Base-by-base conservation (phyloP, 345 rosid genomes). In the Hibiscus syriacus region DNA sequence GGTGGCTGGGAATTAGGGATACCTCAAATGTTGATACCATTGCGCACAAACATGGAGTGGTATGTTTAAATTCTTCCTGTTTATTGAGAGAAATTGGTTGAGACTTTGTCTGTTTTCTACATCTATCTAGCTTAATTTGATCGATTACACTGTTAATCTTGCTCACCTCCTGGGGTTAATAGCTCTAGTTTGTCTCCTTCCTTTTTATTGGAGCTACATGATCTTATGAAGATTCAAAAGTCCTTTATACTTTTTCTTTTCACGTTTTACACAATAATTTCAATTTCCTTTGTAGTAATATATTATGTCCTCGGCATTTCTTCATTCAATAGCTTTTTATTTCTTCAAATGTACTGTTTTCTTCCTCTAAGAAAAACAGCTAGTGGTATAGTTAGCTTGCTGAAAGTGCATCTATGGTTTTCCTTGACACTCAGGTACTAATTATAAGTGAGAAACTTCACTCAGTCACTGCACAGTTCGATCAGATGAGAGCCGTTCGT, bases 41-140 rank as follows among this genome's bases (percentile, higher is more conserved):
- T 71, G 94, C 97, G 41, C 98, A 92, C 78, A 87, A 92, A 79
- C 96, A 90, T 78, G 99, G 99, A 59, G 99, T 87, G 96, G 97
- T 94, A 85, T 74, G 85, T 45, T 55, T 43, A 25, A 71, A 56
- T 63, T 73, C n/a, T 20, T 36, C 9, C 22, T 48, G 52, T 66
- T 29, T 12, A 55, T 41, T 27, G 7, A 6, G 29, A 50, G 10
- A n/a, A 58, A 19, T 41, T 38, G 20, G 41, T 54, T 55, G 17
- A 70, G 43, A 27, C 29, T 48, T 2, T 48, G 23, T 67, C 34
- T 56, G 12, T 56, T 58, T 27, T 57, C 66, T 41, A 0, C n/a
- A 48, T 32, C 10, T 22, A 5, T 46, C 19, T 12, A 55, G 16
- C 39, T 8, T 8, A 12, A 25, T 7, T 64, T 46, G 49, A 57